Evolutionary conservation across 768 basidiomycete species (phyloP).

Genomic region (Gloeophyllum trabeum): DNA sequence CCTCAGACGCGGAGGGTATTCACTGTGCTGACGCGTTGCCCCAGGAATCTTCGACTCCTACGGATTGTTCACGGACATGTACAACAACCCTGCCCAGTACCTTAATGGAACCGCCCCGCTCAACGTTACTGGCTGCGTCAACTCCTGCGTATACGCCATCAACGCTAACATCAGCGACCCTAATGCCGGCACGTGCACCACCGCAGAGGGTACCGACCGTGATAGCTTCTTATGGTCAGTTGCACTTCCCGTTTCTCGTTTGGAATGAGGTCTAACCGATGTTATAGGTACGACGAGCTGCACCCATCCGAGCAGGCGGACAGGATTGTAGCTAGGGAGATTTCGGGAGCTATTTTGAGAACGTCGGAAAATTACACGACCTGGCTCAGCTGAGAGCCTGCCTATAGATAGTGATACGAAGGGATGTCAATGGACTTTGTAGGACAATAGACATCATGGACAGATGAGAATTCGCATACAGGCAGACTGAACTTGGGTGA

Average conservation of each 20-base stretch:
- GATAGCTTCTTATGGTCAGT: constrained; percentile 4
- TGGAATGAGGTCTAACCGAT: not conserved
- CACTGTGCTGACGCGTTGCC: not conserved
- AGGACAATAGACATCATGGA: too few species aligned
- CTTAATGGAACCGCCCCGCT: constrained; percentile 53
- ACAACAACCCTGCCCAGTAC: constrained; percentile 35
- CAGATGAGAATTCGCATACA: too few species aligned
- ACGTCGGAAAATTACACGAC: constrained; percentile 4
- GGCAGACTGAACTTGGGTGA: too few species aligned
- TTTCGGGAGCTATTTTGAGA: constrained; percentile 2
- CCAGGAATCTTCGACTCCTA: constrained; percentile 53
- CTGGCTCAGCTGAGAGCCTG: constrained; percentile 1
- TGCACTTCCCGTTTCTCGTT: not conserved
- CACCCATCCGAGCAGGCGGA: constrained; percentile 1
- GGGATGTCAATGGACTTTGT: too few species aligned
- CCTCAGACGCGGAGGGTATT: constrained; percentile 6
- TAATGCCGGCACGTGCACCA: constrained; percentile 8
- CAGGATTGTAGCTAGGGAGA: not conserved
- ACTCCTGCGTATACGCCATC: constrained; percentile 33
- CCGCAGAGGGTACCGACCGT: constrained; percentile 1
- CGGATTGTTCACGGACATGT: constrained; percentile 49
- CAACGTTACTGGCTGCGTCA: constrained; percentile 42
- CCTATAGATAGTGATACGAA: too few species aligned
- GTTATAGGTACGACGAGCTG: constrained; percentile 1
- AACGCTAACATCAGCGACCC: constrained; percentile 17